Conservation (phyloP, 2,329 filamentous ascomycete genomes). For the Coniochaeta ligniaria region DNA sequence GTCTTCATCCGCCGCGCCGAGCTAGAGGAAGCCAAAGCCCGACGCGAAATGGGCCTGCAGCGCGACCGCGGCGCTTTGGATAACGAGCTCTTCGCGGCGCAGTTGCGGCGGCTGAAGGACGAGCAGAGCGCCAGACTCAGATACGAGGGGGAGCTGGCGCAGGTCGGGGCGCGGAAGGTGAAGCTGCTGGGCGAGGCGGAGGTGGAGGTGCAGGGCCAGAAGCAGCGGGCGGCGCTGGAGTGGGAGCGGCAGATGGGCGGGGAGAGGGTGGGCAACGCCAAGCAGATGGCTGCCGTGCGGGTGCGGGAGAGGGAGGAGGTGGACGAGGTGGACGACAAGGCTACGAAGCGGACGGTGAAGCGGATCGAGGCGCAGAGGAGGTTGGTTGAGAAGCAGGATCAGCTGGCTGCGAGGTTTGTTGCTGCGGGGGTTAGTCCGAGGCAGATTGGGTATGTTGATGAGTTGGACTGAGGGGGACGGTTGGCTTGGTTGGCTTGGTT, state of each 20-base stretch:
- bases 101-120: slow-evolving; percentile 26
- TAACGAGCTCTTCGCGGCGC: slow-evolving; percentile 31
- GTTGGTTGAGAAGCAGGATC: slow-evolving; percentile 37
- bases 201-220: slow-evolving; percentile 34
- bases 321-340: slow-evolving; percentile 37
- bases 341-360: slow-evolving; percentile 36
- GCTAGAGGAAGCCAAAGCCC: slow-evolving; percentile 43
- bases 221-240: slow-evolving; percentile 36
- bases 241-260: slow-evolving; percentile 40
- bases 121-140: slow-evolving; percentile 28
- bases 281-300: slow-evolving; percentile 39
- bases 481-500: neutral
- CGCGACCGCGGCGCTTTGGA: slow-evolving; percentile 39
- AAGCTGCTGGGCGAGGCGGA: slow-evolving; percentile 39
- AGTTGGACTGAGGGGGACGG: slow-evolving; percentile 31
- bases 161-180: slow-evolving; percentile 34
- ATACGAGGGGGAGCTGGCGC: slow-evolving; percentile 40
- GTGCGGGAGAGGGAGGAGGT: slow-evolving; percentile 44
- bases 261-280: slow-evolving; percentile 40
- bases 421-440: slow-evolving; percentile 27
- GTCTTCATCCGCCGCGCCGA: slow-evolving; percentile 41
- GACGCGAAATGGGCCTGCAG: slow-evolving; percentile 36
- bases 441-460: slow-evolving; percentile 50
- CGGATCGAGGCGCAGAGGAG: slow-evolving; percentile 43
- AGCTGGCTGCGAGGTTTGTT: slow-evolving; percentile 27